Base-by-base conservation (phyloP, 176 grass and related monocot genomes). In the Bromus sterilis region DNA sequence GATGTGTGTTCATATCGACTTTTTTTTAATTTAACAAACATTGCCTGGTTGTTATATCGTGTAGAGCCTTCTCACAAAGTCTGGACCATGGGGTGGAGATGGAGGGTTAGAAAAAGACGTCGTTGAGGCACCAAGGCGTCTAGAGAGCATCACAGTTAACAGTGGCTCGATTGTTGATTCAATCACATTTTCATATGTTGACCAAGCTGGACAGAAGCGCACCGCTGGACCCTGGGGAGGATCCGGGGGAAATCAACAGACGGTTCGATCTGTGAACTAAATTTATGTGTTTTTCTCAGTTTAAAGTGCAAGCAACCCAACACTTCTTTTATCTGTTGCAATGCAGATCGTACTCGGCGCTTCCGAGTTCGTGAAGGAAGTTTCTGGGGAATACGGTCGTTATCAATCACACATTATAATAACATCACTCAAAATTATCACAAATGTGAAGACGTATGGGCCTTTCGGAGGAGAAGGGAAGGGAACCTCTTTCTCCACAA, bases 71-170 rank as follows among this genome's bases (percentile, higher is more conserved):
- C 2, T 9, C 75, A 41, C n/a, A 9, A 77, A 77, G 35, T 6
- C 41, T 77, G 75, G 75, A 6, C 55, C 75, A 20, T 77, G 75
- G 53, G 75, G 75, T 11, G 75, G 56, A 77, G 32, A 60, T 25
- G 75, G 75, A 60, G 75, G 75, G 1, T 1, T 0, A 10, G 24
- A 37, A 28, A 25, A 10, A 28, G 75, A 77, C 37, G 21, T 60
- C 14, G 18, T 14, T 0, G 56, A 77, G 23, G 16, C 23, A 21
- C 56, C 75, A 20, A 58, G 23, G 0, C 35, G 24, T 77, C 4
- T 77, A 20, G 55, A 60, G 18, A 41, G 23, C 14, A 18, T 77
- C 12, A 60, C 34, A 37, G 9, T 77, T 60, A 8, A 2, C 2
- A 60, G 56, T 20, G 56, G 75, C 4, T 2, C 8, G 4, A 15